These are phyloP conservation scores for Dinochytrium kinnereticum DNA, from an alignment of 371 early-diverging fungal genomes.

Conservation along the genomic window DNA sequence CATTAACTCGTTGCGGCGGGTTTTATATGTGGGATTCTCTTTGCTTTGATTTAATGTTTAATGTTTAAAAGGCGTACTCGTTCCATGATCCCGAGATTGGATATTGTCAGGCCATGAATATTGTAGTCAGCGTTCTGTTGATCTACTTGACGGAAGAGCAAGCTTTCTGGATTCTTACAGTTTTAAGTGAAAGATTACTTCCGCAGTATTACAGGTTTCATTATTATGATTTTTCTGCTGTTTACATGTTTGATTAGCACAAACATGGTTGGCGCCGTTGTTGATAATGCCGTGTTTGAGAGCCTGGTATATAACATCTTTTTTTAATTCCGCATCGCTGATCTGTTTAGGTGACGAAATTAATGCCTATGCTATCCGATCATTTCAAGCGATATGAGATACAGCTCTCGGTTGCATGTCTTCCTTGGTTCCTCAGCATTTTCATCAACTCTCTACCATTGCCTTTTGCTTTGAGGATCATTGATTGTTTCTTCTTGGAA, in stretches of 20 bases:
- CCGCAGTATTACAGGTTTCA: conserved; percentile 88
- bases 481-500: conserved; percentile 89
- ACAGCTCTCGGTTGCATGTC: conserved; percentile 91
- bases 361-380: conserved; percentile 65
- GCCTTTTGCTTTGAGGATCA: conserved; percentile 80
- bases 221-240: neutral
- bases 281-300: conserved; percentile 96
- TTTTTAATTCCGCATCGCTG: neutral
- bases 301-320: conserved; percentile 53
- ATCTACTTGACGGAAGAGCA: conserved; percentile 96
- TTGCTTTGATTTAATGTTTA: neutral
- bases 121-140: conserved; percentile 90
- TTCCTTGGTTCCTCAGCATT: conserved; percentile 96
- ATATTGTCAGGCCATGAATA: conserved; percentile 99
- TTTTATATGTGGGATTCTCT: conserved; percentile 59
- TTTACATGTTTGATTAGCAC: conserved; percentile 58
- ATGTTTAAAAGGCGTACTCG: conserved; percentile 45
- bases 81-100: conserved; percentile 79
- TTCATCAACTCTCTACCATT: conserved; percentile 94
- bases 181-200: conserved; percentile 85
- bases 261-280: conserved; percentile 95
- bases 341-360: conserved; percentile 43
- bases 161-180: conserved; percentile 91
- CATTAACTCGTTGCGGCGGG: conserved; percentile 86
- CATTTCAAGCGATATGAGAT: conserved; percentile 86